Base-by-base conservation (phyloP, 768 basidiomycete genomes). In the Macrolepiota dolichaula region DNA sequence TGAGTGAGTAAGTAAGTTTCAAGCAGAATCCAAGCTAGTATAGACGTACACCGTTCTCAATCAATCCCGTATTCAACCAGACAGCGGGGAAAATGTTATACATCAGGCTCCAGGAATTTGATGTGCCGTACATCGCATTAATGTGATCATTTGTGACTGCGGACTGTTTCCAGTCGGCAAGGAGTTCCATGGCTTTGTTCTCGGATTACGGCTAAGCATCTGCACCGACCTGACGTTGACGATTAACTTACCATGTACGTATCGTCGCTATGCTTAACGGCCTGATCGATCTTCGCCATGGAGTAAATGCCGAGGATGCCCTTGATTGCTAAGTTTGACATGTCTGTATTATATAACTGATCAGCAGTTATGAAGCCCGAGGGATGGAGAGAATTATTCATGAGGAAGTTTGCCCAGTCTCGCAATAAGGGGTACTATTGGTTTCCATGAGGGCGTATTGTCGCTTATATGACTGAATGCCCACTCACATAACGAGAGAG, bases 321-420 rank as follows among this genome's bases (percentile, higher is more conserved):
- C 63, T 87, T 87, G 63, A 87, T 73, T 0, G 83, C 85, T 17
- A 87, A 76, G 64, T 85, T 86, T 1, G 84, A 80, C 62, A 79
- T 73, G 60, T 82, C 77, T 13, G 69, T 72, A 38, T 73, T 67
- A n/a, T 65, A 66, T 17, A 67, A 57, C 0, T 38, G 62, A 37
- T 64, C 64, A 10, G 61, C 47, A 19, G 61, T 52, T 37, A 50
- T 57, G 37, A 15, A 63, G 44, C 19, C 32, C 15, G 24, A 19
- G 37, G 81, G 79, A 27, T 77, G 68, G 24, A 77, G 68, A 0
- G 78, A 63, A 42, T 74, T 68, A 6, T 59, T 64, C 55, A 80
- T 69, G 11, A 86, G 74, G 69, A 78, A 84, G 10, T 79, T 73
- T 0, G 82, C 80, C 83, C 84, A 87, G 58, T 76, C 72, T 57